A percentile compares a stretch with the other conserved stretches of the same genome.
These are phyloP conservation scores for Amyloporia xantha DNA, from an alignment of 768 basidiomycete genomes.

Conservation along the genomic window DNA sequence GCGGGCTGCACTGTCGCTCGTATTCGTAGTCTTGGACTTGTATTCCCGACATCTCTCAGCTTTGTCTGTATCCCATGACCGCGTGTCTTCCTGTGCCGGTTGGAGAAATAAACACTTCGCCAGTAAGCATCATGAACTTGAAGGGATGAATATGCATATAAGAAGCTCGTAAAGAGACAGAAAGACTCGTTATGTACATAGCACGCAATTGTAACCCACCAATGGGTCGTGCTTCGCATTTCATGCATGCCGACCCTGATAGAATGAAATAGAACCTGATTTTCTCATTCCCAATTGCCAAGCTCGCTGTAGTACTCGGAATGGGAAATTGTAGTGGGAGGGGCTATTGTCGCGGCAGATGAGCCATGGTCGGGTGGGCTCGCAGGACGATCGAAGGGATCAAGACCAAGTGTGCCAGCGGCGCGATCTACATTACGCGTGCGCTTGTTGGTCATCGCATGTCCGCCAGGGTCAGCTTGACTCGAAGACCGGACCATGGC, in stretches of 20 bases:
- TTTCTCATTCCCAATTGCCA: constrained; percentile 32
- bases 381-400: constrained; percentile 58
- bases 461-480: constrained; percentile 41
- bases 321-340: constrained; percentile 28
- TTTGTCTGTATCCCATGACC: no score
- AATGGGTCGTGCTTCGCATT: no score
- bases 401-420: constrained; percentile 64
- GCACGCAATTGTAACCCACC: no score
- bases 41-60: no score
- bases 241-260: constrained; percentile 68
- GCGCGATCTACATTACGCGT: constrained; percentile 74
- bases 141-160: no score
- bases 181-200: no score
- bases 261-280: constrained; percentile 27
- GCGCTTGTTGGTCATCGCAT: constrained; percentile 46
- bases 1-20: no score
- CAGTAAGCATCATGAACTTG: no score
- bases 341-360: constrained; percentile 35
- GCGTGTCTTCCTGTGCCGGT: no score
- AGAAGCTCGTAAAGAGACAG: no score
- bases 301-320: constrained; percentile 48
- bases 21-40: no score
- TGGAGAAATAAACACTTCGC: no score
- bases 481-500: constrained; percentile 59
- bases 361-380: constrained; percentile 56